Evolutionary conservation across 164 flowering plant species (phyloP), one percentile per base, ranked within the genome.

Genomic region (Magnolia kwangsiensis): DNA sequence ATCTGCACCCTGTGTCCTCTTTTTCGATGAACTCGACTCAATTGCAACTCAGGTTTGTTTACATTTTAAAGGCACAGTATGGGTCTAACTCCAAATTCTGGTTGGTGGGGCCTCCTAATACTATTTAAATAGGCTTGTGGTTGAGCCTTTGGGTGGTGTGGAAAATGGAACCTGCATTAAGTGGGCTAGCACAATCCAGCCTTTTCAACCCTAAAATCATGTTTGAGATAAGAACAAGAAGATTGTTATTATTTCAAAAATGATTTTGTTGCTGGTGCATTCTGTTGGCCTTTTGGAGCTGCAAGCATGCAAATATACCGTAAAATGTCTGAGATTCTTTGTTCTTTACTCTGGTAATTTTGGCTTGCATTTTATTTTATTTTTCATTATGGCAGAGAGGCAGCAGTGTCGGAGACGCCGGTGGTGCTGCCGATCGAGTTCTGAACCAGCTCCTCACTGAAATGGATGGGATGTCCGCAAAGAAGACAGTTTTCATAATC

Each of bases 401-500:
- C 76, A 87, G 94, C 81, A 90, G 94, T 78, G 87, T 81, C 1
- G 97, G 97, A 72, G 96, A 93, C 88, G 96, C 92, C 27, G 96
- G 98, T 29, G 98, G 98, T 81, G 98, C 96, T 71, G 96, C 93
- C 59, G 96, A 93, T 74, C 85, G 98, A 72, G 98, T 93, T 79
- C 73, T 93, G 82, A 93, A 93, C 76, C 96, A 93, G 78, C 96
- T 93, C 20, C 81, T 93, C 61, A 93, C 97, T 0, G 97, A 93
- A 80, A 93, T 93, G 96, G 97, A 93, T 77, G 97, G 96, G 24
- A 93, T 93, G 96, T 84, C 88, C 61, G 96, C 97, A 1, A 93
- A 93, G 89, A 93, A 91, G 78, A 93, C 96, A 11, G 98, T 93
- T 19, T 93, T 93, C 78, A 93, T 91, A 2, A 93, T 93, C 82